Conservation (phyloP, 2,329 filamentous ascomycete species). For the Lomentospora prolificans region DNA sequence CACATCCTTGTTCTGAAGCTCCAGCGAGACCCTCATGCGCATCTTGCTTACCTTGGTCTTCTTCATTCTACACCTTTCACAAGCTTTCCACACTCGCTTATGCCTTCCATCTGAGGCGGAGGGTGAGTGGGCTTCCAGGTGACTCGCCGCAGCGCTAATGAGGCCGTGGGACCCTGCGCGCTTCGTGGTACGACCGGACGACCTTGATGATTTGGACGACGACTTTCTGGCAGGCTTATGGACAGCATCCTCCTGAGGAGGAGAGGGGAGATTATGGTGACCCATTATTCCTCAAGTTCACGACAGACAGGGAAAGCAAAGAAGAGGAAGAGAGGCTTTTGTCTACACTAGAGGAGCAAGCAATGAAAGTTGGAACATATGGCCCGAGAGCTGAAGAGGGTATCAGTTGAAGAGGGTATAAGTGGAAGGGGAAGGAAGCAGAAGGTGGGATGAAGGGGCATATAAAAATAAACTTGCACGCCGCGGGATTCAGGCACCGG, state of each 20-base stretch:
- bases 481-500: slow-evolving; percentile 3
- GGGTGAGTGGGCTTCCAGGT: slow-evolving; percentile 5
- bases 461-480: slow-evolving; percentile 2
- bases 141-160: slow-evolving; percentile 6
- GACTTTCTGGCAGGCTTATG: slow-evolving; percentile 8
- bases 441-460: neutral
- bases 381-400: neutral
- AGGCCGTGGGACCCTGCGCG: neutral
- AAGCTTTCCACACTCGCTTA: slow-evolving; percentile 59
- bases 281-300: neutral
- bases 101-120: slow-evolving; percentile 43
- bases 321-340: neutral
- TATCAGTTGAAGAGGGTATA: neutral
- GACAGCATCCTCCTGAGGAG: slow-evolving; percentile 6
- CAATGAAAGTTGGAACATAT: neutral
- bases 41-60: slow-evolving; percentile 50
- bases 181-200: slow-evolving; percentile 2
- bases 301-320: neutral
- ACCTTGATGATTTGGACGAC: slow-evolving; percentile 1
- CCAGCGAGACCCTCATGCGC: neutral
- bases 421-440: neutral
- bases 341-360: neutral
- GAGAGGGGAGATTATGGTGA: slow-evolving; percentile 7
- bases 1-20: neutral
- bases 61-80: slow-evolving; percentile 58